Evolutionary conservation across 2,329 filamentous ascomycete genomes (phyloP).

Genomic region (Aspergillus candidus): DNA sequence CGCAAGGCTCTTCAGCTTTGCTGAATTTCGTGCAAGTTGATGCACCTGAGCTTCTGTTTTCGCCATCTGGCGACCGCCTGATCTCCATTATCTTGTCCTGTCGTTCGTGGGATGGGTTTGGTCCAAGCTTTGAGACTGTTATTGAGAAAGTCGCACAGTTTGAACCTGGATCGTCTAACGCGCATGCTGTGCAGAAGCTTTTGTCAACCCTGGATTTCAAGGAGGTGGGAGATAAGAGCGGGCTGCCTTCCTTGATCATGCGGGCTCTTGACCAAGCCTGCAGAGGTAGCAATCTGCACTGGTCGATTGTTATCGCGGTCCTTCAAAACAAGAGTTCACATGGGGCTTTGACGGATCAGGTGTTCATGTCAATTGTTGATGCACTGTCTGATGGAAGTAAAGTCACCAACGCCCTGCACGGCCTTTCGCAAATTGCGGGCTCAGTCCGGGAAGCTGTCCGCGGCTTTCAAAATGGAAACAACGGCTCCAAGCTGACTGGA

Average conservation of each 20-base stretch:
- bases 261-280: conserved; percentile 32
- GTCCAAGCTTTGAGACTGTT: conserved; percentile 35
- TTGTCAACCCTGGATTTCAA: conserved; percentile 33
- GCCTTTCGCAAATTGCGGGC: conserved; percentile 41
- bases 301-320: conserved; percentile 34
- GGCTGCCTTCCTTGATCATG: conserved; percentile 32
- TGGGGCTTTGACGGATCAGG: conserved; percentile 26
- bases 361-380: conserved; percentile 37
- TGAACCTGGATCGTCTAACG: conserved; percentile 26
- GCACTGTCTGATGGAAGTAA: conserved; percentile 35
- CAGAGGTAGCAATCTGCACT: conserved; percentile 30
- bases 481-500: conserved; percentile 48
- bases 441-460: conserved; percentile 37
- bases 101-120: conserved; percentile 38
- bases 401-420: conserved; percentile 34
- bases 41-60: conserved; percentile 55
- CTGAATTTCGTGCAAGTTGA: conserved; percentile 51
- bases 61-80: conserved; percentile 62
- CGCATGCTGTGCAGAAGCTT: conserved; percentile 33
- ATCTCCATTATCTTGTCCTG: conserved; percentile 59
- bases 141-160: conserved; percentile 31
- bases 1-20: conserved; percentile 40
- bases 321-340: conserved; percentile 34
- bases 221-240: conserved; percentile 30
- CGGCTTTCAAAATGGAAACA: conserved; percentile 37